Percentiles rank a stretch among this genome's conserved stretches.
These are phyloP conservation scores for Penicillium oxalicum DNA, from an alignment of 2,329 filamentous ascomycete species.

Conservation along the genomic window DNA sequence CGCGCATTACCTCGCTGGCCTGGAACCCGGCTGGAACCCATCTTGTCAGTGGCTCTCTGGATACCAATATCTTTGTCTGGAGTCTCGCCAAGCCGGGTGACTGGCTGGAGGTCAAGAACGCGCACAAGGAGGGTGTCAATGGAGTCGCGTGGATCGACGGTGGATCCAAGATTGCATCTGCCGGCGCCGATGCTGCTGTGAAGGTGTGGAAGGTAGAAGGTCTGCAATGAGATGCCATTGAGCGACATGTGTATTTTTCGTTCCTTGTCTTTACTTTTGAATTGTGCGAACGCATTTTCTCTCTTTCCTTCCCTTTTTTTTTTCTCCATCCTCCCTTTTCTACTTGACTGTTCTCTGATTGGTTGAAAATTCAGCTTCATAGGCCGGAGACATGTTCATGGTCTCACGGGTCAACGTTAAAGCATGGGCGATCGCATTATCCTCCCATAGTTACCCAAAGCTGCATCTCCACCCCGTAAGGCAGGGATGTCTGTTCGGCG, in stretches of 20 bases:
- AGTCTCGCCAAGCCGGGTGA: slow-evolving; percentile 76
- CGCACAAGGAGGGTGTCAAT: slow-evolving; percentile 93
- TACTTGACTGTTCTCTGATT: too few relatives aligned
- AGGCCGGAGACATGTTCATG: too few relatives aligned
- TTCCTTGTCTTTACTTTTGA: too few relatives aligned
- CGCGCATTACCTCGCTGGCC: slow-evolving; percentile 59
- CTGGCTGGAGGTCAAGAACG: slow-evolving; percentile 75
- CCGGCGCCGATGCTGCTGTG: slow-evolving; percentile 80
- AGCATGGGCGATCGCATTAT: too few relatives aligned
- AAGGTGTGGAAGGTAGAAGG: slow-evolving; percentile 75
- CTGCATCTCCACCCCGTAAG: too few relatives aligned
- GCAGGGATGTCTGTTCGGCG: slow-evolving; percentile 7
- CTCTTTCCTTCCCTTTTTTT: too few relatives aligned
- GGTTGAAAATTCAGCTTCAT: too few relatives aligned
- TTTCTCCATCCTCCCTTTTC: too few relatives aligned
- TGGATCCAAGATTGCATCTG: slow-evolving; percentile 63
- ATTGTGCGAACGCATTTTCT: too few relatives aligned
- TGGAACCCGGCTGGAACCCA: slow-evolving; percentile 77
- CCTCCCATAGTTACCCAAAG: too few relatives aligned
- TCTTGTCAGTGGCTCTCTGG: slow-evolving; percentile 76
- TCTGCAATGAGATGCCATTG: slow-evolving; percentile 31
- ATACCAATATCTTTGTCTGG: slow-evolving; percentile 92
- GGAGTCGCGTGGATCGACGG: slow-evolving; percentile 74
- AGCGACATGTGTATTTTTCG: neutral
- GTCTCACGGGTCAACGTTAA: too few relatives aligned